phyloP scores from a whole-genome alignment of 148 eudicot genomes.

The Rhododendron mucronatum region DNA sequence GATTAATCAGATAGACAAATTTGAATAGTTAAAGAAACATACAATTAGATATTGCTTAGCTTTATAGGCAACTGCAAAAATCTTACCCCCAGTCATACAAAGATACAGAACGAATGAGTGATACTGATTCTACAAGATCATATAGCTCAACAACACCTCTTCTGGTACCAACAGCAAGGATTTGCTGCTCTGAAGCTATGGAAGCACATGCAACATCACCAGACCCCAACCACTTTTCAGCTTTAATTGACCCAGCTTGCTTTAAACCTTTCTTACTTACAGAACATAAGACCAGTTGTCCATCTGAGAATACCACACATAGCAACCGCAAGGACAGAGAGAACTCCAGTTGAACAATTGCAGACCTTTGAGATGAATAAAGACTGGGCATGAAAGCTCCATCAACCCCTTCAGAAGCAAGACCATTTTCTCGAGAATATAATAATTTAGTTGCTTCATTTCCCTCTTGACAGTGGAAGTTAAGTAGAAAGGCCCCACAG shows the following conservation, averaged over 20 bases:
- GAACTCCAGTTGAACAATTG: constrained; percentile 62
- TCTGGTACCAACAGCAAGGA: constrained; percentile 93
- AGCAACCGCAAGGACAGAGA: constrained; percentile 49
- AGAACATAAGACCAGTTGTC: constrained; percentile 68
- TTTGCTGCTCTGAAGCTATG: constrained; percentile 41
- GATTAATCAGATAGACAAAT: not conserved
- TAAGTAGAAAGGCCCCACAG: constrained; percentile 65
- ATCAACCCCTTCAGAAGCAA: constrained; percentile 34
- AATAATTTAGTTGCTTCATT: constrained; percentile 32
- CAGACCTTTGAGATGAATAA: constrained; percentile 33
- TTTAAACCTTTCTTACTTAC: constrained; percentile 82
- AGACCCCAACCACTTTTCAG: constrained; percentile 63
- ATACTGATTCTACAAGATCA: constrained; percentile 66
- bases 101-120: constrained; percentile 66
- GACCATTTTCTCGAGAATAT: constrained; percentile 51
- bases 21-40: not conserved
- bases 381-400: constrained; percentile 29
- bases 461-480: constrained; percentile 31
- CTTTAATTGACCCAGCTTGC: constrained; percentile 62
- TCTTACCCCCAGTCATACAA: constrained; percentile 2
- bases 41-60: not conserved
- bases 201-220: constrained; percentile 84
- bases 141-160: constrained; percentile 78
- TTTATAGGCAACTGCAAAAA: not conserved
- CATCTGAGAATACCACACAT: constrained; percentile 67